phyloP scores from a whole-genome alignment of 2,329 filamentous ascomycete species.

The Fonsecaea multimorphosa region DNA sequence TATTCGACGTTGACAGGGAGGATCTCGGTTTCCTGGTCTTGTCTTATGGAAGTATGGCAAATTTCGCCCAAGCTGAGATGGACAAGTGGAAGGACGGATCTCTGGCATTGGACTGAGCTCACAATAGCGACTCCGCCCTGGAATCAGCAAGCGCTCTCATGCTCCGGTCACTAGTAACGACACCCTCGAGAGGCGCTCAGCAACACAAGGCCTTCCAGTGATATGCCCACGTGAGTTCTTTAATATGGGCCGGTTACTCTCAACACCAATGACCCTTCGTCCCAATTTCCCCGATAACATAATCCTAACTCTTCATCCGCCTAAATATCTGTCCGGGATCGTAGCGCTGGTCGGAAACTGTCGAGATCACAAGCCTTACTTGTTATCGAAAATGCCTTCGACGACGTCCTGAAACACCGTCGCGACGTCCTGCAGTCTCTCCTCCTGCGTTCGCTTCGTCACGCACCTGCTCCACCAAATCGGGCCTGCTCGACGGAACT shows the following conservation, averaged over 20 bases:
- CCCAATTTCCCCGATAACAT: no score
- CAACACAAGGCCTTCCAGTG: background rate
- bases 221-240: background rate
- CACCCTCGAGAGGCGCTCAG: background rate
- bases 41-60: slow-evolving; percentile 77
- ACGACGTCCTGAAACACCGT: background rate
- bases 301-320: no score
- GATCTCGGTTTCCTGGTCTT: slow-evolving; percentile 93
- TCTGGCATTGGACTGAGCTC: slow-evolving; percentile 29
- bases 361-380: no score
- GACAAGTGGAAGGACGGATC: slow-evolving; percentile 56
- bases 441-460: background rate
- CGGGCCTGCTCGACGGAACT: slow-evolving; percentile 1
- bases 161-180: background rate
- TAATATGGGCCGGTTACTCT: background rate
- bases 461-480: slow-evolving; percentile 7
- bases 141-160: background rate
- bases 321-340: no score
- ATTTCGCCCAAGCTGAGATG: slow-evolving; percentile 67
- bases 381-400: background rate
- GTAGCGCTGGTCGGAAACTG: no score
- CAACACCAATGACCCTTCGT: background rate
- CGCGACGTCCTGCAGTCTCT: background rate
- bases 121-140: background rate
- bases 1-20: slow-evolving; percentile 94